Base-by-base conservation (phyloP, 2,329 filamentous ascomycete species). In the Aspergillus novoparasiticus region DNA sequence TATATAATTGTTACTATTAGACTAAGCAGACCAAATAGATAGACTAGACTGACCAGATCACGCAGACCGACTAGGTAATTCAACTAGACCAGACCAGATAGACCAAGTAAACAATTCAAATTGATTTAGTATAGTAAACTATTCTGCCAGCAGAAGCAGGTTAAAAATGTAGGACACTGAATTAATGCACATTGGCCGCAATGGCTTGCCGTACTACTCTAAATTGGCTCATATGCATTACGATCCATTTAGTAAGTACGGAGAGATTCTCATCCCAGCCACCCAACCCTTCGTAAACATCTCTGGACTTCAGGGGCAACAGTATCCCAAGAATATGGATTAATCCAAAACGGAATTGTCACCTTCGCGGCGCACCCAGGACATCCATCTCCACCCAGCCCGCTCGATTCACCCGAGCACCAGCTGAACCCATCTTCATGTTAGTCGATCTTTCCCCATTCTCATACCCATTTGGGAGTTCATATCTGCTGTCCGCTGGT, bases 401-500 rank as follows among this genome's bases (percentile, higher is more conserved):
- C 30, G 16, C 34, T 43, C 43, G 16, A 21, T 26, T 21, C 21
- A n/a, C 48, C 41, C 39, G 58, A 36, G 19, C 28, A 21, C 50
- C 23, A 9, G 45, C 51, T 8, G 51, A 36, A 21, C 26, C 46
- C 55, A n/a, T 43, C 26, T 21, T 30, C 11, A 28, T 48, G n/a
- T 54, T 14, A 54, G 6, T 48, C 23, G 53, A 41, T 58, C 46
- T 34, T 41, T n/a, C 56, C 46, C 34, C 45, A 23, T n/a, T 11
- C 19, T 51, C 28, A n/a, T 6, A 19, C n/a, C 48, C 48, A 51
- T 51, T 51, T 6, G 28, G 11, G 26, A 59, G 62, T 28, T 26
- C 61, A 62, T 54, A 64, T 57, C 11, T 30, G 26, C 26, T 45
- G 39, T 63, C 63, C 32, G 64, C 65, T 0, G 69, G 64, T 28